A percentile compares a stretch with the other conserved stretches of the same genome.
Conservation (phyloP, 2,329 filamentous ascomycete species). For the Beauveria brongniartii region DNA sequence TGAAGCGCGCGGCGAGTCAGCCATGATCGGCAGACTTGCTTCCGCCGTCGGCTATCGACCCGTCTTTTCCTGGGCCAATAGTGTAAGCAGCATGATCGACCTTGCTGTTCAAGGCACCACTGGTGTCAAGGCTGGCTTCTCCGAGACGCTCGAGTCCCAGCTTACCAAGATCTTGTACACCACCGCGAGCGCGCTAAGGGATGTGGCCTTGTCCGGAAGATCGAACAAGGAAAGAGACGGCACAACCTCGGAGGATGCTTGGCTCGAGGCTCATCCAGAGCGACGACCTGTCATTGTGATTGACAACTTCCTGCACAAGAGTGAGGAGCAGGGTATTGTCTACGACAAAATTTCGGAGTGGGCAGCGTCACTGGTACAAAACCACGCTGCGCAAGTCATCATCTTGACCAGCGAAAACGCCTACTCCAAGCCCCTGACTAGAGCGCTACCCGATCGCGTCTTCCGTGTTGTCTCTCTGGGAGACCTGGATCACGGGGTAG, state of each 20-base stretch:
- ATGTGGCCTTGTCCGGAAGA: slow-evolving; percentile 63
- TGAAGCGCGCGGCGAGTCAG: slow-evolving; percentile 80
- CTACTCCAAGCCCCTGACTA: slow-evolving; percentile 79
- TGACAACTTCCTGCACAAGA: slow-evolving; percentile 85
- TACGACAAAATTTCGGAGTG: slow-evolving; percentile 82
- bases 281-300: slow-evolving; percentile 75
- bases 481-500: slow-evolving; percentile 78
- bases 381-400: slow-evolving; percentile 87
- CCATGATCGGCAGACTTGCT: slow-evolving; percentile 76
- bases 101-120: slow-evolving; percentile 90
- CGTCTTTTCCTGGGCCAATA: slow-evolving; percentile 95
- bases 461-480: slow-evolving; percentile 81
- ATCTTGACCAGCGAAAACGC: slow-evolving; percentile 87
- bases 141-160: slow-evolving; percentile 84
- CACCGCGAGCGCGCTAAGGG: slow-evolving; percentile 68
- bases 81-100: slow-evolving; percentile 83
- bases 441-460: slow-evolving; percentile 81
- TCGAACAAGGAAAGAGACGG: slow-evolving; percentile 67
- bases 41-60: slow-evolving; percentile 81
- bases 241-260: slow-evolving; percentile 71
- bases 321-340: slow-evolving; percentile 52
- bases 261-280: slow-evolving; percentile 83
- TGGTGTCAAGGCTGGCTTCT: slow-evolving; percentile 89
- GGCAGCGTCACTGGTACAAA: slow-evolving; percentile 77
- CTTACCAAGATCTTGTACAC: slow-evolving; percentile 84